Percentiles rank a stretch among this genome's conserved stretches.
phyloP scores from a whole-genome alignment of 2,329 filamentous ascomycete species.

The Dactylonectria macrodidyma region DNA sequence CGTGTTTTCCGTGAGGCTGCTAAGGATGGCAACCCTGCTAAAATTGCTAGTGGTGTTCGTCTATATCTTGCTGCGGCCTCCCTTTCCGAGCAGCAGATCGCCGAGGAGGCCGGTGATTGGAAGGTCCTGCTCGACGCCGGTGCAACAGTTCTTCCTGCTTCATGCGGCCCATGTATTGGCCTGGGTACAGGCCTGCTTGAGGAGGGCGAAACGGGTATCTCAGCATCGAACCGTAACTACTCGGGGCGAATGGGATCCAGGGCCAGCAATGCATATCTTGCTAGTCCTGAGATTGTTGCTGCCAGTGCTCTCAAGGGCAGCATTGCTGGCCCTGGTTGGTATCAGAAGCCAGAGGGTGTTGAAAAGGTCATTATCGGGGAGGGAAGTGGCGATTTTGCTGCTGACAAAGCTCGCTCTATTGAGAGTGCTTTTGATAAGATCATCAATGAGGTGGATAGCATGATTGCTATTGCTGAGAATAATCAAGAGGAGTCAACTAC shows the following conservation, averaged over 20 bases:
- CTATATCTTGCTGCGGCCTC: slow-evolving; percentile 95
- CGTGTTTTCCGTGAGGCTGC: slow-evolving; percentile 85
- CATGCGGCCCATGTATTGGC: slow-evolving; percentile 90
- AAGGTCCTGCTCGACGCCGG: slow-evolving; percentile 85
- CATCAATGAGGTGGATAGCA: slow-evolving; percentile 75
- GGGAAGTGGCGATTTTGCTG: slow-evolving; percentile 29
- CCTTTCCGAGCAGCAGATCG: slow-evolving; percentile 79
- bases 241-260: slow-evolving; percentile 84
- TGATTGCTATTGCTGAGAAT: slow-evolving; percentile 69
- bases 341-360: slow-evolving; percentile 74
- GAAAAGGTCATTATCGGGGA: slow-evolving; percentile 31
- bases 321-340: slow-evolving; percentile 82
- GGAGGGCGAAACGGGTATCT: slow-evolving; percentile 86
- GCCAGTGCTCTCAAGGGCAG: slow-evolving; percentile 82
- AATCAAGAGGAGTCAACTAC: slow-evolving; percentile 48
- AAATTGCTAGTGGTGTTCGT: slow-evolving; percentile 81
- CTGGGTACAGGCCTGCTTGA: slow-evolving; percentile 84
- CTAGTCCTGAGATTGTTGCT: slow-evolving; percentile 89
- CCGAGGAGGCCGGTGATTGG: slow-evolving; percentile 90
- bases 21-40: slow-evolving; percentile 74
- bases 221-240: slow-evolving; percentile 89
- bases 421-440: slow-evolving; percentile 80
- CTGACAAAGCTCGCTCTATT: slow-evolving; percentile 13
- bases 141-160: slow-evolving; percentile 78
- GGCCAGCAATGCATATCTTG: slow-evolving; percentile 77